Base-by-base conservation (phyloP, 306 rosid genomes). In the Castanea mollissima region DNA sequence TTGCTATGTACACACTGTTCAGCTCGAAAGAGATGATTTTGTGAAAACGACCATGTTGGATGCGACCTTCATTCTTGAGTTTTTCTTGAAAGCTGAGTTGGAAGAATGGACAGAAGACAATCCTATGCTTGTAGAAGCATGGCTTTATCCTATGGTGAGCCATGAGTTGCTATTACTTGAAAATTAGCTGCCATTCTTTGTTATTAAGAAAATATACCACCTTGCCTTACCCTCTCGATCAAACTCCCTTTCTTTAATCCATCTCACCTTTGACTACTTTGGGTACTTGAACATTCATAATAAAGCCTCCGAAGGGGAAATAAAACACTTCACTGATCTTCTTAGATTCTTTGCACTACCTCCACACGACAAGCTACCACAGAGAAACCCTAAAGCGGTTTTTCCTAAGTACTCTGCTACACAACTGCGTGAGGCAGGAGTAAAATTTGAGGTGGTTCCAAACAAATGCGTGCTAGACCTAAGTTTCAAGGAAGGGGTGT, bases 241-340 rank as follows among this genome's bases (percentile, higher is more conserved):
- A 5, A 5, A 0, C 0, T 11, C 12, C 25, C 82, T 16, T 69
- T 59, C 84, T 20, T 82, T 86, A 21, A 19, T 74, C 34, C 9
- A 32, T 1, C 81, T 86, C 14, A 20, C 83, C 0, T 55, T 86
- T 56, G 18, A 19, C 3, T 80, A 31, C 69, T 86, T 86, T 69
- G 12, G 0, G 0, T 1, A 8, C 49, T 82, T 60, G 74, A 86
- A 83, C 62, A 60, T 3, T 5, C 19, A 58, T 14, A n/a, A 79
- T 0, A 68, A 72, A 56, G 5, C 1, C 25, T 16, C 3, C 29
- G 3, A 15, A 32, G 11, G 55, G 23, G 46, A 34, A 15, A 86
- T 83, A 23, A 60, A 35, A 0, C 85, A 86, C 75, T 83, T 86
- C 76, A 86, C 86, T 0, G 87, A 86, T 83, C 25, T 83, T 0